Percentiles rank a stretch among this genome's conserved stretches.
Conservation (phyloP, 1,284 basidiomycete species). For the Sanghuangporus sanghuang region DNA sequence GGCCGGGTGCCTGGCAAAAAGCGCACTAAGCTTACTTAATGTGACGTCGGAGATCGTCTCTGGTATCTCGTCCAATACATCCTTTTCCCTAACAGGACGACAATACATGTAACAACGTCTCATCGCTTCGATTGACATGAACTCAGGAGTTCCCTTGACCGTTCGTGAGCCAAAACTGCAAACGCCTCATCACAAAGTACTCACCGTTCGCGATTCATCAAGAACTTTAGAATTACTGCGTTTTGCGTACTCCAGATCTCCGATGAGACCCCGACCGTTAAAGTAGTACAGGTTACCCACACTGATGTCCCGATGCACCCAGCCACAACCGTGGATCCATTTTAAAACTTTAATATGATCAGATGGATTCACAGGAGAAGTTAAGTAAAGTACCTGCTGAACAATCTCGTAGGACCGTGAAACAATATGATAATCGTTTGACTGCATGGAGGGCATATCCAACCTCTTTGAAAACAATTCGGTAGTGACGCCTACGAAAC, state of each 20-base stretch:
- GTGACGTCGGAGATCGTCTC: neutral
- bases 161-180: neutral
- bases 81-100: too few species aligned
- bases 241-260: conserved; percentile 5
- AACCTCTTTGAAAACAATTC: too few species aligned
- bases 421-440: neutral
- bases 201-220: neutral
- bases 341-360: too few species aligned
- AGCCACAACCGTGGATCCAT: neutral
- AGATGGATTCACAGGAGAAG: too few species aligned
- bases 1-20: too few species aligned
- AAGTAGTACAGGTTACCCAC: neutral
- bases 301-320: neutral
- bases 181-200: neutral
- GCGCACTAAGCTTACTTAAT: too few species aligned
- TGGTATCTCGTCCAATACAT: neutral
- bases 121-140: too few species aligned
- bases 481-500: too few species aligned
- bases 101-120: too few species aligned
- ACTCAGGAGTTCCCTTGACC: too few species aligned
- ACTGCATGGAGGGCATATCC: too few species aligned
- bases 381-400: neutral
- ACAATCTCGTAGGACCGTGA: neutral
- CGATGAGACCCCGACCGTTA: neutral
- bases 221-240: neutral